These are phyloP conservation scores for Carpinus fangiana DNA, from an alignment of 306 rosid species.

Conservation along the genomic window DNA sequence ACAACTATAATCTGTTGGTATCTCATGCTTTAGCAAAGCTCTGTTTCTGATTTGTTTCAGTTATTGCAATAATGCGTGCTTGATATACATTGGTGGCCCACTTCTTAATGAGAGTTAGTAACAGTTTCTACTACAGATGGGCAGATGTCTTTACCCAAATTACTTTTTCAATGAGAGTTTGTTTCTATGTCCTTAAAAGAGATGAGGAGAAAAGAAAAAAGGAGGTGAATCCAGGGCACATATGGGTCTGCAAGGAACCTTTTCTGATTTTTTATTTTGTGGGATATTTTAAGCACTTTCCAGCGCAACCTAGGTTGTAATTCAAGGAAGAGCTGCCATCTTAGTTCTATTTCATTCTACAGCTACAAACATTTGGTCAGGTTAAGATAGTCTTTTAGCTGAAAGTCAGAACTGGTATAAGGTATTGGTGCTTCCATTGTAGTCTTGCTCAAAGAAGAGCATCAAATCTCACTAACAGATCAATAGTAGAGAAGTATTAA, in stretches of 20 bases:
- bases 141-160: no score
- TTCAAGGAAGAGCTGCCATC: neutral
- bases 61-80: neutral
- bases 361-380: neutral
- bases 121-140: no score
- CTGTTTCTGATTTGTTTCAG: neutral
- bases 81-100: neutral
- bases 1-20: neutral
- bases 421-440: constrained; percentile 1
- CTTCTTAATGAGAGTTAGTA: neutral
- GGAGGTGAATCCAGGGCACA: neutral
- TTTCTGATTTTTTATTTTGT: neutral
- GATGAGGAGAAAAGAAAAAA: neutral
- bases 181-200: no score
- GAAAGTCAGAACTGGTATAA: neutral
- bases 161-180: no score
- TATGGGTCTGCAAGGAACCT: neutral
- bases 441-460: neutral
- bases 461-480: constrained; percentile 7
- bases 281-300: neutral
- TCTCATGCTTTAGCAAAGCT: neutral
- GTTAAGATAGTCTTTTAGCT: constrained; percentile 10
- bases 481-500: constrained; percentile 13
- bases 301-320: neutral
- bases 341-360: neutral